Base-by-base conservation (phyloP, 116 monocot species). In the Papilionanthe hybrid region DNA sequence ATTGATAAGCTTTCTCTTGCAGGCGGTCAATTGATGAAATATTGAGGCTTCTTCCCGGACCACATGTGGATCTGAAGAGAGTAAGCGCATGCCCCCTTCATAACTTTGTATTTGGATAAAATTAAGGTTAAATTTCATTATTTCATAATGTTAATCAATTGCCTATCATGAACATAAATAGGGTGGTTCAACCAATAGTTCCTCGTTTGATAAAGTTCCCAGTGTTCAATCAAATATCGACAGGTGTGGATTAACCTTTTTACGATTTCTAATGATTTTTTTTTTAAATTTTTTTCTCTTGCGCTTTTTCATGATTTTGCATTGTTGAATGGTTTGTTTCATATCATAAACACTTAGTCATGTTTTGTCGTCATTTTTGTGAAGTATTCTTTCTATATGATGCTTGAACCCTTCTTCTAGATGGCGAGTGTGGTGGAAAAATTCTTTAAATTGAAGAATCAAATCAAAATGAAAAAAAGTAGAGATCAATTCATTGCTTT, bases 1-100 rank as follows among this genome's bases (percentile, higher is more conserved):
- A 73, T 73, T 73, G 73, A 73, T 44, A 73, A 73, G 8, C 30
- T 50, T 77, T 72, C 75, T 75, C 44, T 41, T 74, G 66, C 86
- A 99, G 99, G 99, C 91, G 95, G 28, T 85, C 99, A 20, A 90
- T 95, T 84, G 99, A 99, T 86, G 99, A 99, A 90, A 81, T 90
- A 53, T 55, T 99, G 68, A 99, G 88, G 81, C 82, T 95, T 29
- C 84, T 99, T 84, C 99, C 99, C 78, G 99, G 95, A 63, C 95
- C 95, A 7, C 93, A 98, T 74, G 78, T 91, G 71, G 94, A 98
- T 84, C 72, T 90, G 55, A 99, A 99, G 79, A 91, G 99, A 84
- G 99, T 99, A 55, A 84, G 88, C 76, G 12, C 45, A 67, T 12
- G 28, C 41, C 65, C 49, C 10, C 9, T 66, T 58, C 4, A 37